phyloP scores from a whole-genome alignment of 2,329 filamentous ascomycete genomes.

The Penicillium concentricum region DNA sequence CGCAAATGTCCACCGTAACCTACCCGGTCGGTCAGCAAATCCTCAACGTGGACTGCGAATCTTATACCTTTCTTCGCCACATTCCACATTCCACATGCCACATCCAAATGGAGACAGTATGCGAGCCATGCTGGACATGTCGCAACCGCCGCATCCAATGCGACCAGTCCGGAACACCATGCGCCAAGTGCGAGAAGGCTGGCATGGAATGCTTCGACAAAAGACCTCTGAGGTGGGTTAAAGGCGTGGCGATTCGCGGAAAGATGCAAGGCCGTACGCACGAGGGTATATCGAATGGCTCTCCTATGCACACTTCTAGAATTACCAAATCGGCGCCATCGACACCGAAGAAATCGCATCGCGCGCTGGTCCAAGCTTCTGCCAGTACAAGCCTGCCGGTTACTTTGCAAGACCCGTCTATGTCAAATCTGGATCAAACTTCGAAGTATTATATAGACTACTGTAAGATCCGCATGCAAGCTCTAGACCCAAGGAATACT shows the following conservation, averaged over 20 bases:
- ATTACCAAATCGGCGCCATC: not conserved
- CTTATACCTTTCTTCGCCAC: not conserved
- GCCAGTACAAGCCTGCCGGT: not conserved
- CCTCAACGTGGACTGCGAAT: not conserved
- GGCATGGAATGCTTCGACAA: conserved; percentile 35
- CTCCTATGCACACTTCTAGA: not conserved
- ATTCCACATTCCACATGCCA: not conserved
- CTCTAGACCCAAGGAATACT: not conserved
- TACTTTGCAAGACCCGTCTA: not conserved
- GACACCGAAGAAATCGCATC: not conserved
- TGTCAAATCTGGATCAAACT: conserved; percentile 15
- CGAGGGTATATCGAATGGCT: not conserved
- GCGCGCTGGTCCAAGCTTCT: not conserved
- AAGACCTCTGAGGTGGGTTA: conserved; percentile 37
- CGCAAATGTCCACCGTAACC: not conserved
- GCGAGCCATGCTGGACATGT: conserved; percentile 35
- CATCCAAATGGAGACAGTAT: conserved; percentile 5
- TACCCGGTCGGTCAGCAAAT: conserved; percentile 4
- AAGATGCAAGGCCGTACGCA: conserved; percentile 28
- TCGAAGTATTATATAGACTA: conserved; percentile 11
- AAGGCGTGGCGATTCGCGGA: conserved; percentile 37
- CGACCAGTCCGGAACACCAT: conserved; percentile 30
- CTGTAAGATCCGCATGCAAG: not conserved
- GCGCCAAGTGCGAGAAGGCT: conserved; percentile 34
- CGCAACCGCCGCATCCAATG: conserved; percentile 38